Percentiles rank a stretch among this genome's conserved stretches.
These are phyloP conservation scores for Coniochaeta sp. DNA, from an alignment of 2,329 filamentous ascomycete genomes.

Conservation along the genomic window DNA sequence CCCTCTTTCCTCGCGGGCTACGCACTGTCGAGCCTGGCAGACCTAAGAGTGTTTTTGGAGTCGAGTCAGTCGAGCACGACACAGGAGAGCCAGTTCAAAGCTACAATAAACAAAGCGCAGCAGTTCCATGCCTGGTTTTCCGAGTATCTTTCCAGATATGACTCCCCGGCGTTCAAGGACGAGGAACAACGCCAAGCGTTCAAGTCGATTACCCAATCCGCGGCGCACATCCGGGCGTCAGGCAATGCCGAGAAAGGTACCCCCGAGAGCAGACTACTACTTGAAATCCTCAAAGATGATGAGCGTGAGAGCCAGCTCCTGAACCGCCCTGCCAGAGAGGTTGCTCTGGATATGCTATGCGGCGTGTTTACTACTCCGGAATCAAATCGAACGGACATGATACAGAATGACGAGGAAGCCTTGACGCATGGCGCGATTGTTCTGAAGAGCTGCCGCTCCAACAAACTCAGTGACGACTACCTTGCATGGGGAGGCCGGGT, in stretches of 20 bases:
- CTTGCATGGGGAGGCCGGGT: slow-evolving; percentile 79
- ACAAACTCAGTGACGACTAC: slow-evolving; percentile 59
- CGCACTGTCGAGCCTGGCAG: slow-evolving; percentile 69
- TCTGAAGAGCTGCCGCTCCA: slow-evolving; percentile 67
- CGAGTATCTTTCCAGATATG: slow-evolving; percentile 57
- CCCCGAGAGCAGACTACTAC: slow-evolving; percentile 70
- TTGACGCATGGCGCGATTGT: slow-evolving; percentile 56
- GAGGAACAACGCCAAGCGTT: slow-evolving; percentile 49
- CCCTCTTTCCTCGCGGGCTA: slow-evolving; percentile 78
- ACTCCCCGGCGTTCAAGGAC: slow-evolving; percentile 42
- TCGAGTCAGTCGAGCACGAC: slow-evolving; percentile 72
- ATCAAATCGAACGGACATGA: slow-evolving; percentile 55
- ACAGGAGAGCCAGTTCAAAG: slow-evolving; percentile 73
- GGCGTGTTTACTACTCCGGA: slow-evolving; percentile 60
- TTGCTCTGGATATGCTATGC: slow-evolving; percentile 68
- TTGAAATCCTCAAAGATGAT: slow-evolving; percentile 74
- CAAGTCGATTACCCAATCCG: slow-evolving; percentile 59
- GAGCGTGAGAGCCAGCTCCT: slow-evolving; percentile 55
- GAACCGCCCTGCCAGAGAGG: slow-evolving; percentile 58
- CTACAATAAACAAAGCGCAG: slow-evolving; percentile 68
- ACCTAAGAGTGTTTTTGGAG: slow-evolving; percentile 67
- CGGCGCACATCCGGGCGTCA: slow-evolving; percentile 56
- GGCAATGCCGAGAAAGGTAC: slow-evolving; percentile 64
- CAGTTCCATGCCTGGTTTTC: slow-evolving; percentile 74
- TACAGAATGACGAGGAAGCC: slow-evolving; percentile 60